These are phyloP conservation scores for Endoconidiophora polonica DNA, from an alignment of 2,329 filamentous ascomycete genomes.

Conservation along the genomic window DNA sequence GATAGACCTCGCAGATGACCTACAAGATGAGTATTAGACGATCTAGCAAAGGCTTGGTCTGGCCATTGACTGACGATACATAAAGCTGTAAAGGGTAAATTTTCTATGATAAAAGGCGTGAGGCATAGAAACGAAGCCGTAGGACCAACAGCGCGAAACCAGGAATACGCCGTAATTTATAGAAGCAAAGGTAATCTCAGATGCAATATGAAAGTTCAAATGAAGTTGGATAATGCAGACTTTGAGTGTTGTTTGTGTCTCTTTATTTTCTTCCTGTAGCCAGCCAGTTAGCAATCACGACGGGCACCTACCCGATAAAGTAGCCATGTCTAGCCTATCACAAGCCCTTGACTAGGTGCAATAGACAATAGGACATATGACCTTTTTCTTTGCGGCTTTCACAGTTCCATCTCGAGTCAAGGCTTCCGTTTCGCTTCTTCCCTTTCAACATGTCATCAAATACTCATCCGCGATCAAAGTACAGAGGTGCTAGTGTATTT, in stretches of 20 bases:
- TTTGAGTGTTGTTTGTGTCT: too few species aligned
- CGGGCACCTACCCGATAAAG: too few species aligned
- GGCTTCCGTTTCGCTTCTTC: background rate
- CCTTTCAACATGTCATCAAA: background rate
- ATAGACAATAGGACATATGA: background rate
- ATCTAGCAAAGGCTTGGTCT: too few species aligned
- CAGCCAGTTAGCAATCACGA: too few species aligned
- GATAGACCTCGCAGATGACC: too few species aligned
- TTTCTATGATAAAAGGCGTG: too few species aligned
- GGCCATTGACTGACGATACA: background rate
- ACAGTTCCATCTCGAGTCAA: background rate
- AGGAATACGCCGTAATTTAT: too few species aligned
- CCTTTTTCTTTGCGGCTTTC: background rate
- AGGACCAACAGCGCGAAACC: too few species aligned
- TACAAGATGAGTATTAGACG: too few species aligned
- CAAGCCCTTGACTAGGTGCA: background rate
- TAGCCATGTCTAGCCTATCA: background rate
- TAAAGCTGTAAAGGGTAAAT: too few species aligned
- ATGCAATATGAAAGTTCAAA: background rate
- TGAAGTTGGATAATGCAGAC: background rate
- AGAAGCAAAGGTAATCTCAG: background rate
- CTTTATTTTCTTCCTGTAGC: background rate
- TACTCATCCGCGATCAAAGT: too few species aligned
- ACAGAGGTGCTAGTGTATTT: background rate
- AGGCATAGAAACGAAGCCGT: too few species aligned